These are phyloP conservation scores for Gamsiella multidivaricata DNA, from an alignment of 192 early-diverging fungal genomes.

Conservation along the genomic window DNA sequence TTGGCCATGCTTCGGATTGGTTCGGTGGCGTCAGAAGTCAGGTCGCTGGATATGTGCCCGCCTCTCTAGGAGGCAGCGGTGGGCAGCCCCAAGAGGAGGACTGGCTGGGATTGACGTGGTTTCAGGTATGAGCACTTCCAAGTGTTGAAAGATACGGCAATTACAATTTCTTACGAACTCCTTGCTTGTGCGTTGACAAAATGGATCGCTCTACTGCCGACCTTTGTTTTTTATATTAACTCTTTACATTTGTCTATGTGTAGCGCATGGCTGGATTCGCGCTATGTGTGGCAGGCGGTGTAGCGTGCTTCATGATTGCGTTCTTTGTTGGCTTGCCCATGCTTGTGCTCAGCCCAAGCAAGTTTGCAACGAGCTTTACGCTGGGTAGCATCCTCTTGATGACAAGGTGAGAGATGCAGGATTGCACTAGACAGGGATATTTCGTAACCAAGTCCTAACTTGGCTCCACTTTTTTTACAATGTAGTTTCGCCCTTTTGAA, in stretches of 20 bases:
- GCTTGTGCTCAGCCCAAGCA: slow-evolving; percentile 70
- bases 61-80: slow-evolving; percentile 21
- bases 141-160: no score
- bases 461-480: slow-evolving; percentile 17
- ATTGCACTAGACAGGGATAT: no score
- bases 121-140: slow-evolving; percentile 12
- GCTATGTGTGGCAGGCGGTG: slow-evolving; percentile 55
- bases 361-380: slow-evolving; percentile 82
- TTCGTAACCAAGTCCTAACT: no score
- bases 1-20: slow-evolving; percentile 26
- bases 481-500: slow-evolving; percentile 80
- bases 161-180: no score
- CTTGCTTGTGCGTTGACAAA: no score
- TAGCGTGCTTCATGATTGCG: slow-evolving; percentile 62
- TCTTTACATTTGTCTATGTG: neutral
- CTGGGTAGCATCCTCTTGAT: slow-evolving; percentile 65
- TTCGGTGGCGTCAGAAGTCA: slow-evolving; percentile 31
- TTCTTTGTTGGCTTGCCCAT: slow-evolving; percentile 72
- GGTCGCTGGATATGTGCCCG: slow-evolving; percentile 37
- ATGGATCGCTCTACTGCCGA: no score
- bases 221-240: neutral
- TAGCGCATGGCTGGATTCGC: slow-evolving; percentile 62
- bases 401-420: slow-evolving; percentile 28
- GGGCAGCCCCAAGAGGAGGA: slow-evolving; percentile 43
- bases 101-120: slow-evolving; percentile 27